A percentile compares a stretch with the other conserved stretches of the same genome.
Evolutionary conservation across 176 grass and related monocot genomes (phyloP).

Genomic region (Eragrostis nindensis): DNA sequence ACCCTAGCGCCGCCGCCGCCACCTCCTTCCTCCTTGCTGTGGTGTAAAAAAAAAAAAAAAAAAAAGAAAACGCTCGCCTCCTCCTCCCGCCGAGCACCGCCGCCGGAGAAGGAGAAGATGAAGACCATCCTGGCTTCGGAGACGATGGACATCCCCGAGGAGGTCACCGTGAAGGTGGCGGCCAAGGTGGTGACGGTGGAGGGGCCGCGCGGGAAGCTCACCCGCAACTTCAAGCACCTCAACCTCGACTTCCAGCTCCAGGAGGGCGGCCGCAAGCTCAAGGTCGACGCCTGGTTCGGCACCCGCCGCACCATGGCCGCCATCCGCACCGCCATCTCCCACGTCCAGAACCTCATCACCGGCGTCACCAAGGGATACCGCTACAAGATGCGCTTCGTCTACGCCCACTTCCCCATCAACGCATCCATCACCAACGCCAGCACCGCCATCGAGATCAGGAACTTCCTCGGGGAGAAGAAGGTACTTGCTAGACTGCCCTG

Average conservation of each 20-base stretch:
- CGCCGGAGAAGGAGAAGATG: conserved; percentile 36
- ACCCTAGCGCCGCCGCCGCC: not conserved
- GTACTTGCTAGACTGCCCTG: conserved; percentile 5
- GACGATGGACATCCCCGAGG: conserved; percentile 77
- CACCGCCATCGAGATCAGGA: conserved; percentile 75
- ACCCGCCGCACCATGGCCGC: conserved; percentile 78
- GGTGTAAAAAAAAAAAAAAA: too few species aligned
- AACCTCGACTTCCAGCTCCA: conserved; percentile 80
- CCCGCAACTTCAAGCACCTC: conserved; percentile 82
- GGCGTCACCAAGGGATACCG: conserved; percentile 83
- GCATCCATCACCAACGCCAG: conserved; percentile 60
- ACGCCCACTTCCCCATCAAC: conserved; percentile 89
- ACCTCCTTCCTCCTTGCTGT: too few species aligned
- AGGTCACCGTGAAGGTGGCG: conserved; percentile 69
- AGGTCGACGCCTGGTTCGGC: conserved; percentile 83
- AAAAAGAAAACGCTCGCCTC: too few species aligned
- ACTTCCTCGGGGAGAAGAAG: conserved; percentile 88
- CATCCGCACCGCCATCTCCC: conserved; percentile 85
- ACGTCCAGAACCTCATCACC: conserved; percentile 86
- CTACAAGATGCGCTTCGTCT: conserved; percentile 86
- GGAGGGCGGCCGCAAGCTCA: conserved; percentile 61
- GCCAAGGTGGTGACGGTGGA: conserved; percentile 75
- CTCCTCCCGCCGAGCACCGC: not conserved
- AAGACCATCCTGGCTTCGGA: conserved; percentile 82
- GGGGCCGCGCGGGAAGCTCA: conserved; percentile 68